Conservation (phyloP, 208 protist species). For the Leishmania mexicana region DNA sequence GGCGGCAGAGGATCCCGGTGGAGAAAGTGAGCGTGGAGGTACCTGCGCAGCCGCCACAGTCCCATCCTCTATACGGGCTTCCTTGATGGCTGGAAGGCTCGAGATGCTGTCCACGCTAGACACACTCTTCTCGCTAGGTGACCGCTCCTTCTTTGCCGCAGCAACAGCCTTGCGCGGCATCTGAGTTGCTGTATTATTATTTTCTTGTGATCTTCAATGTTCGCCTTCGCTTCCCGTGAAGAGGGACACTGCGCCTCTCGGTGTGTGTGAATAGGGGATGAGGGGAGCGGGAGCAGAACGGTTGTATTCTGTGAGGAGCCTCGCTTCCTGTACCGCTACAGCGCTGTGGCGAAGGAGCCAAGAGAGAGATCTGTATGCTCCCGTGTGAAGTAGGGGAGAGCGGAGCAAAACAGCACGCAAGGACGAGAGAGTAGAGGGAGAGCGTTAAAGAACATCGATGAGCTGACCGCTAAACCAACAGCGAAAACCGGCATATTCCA, state of each 20-base stretch:
- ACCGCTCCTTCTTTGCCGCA: conserved; percentile 1
- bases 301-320: too few relatives aligned
- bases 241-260: not conserved
- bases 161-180: conserved; percentile 2
- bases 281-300: not conserved
- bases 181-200: not conserved
- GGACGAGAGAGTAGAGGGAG: not conserved
- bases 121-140: conserved; percentile 26
- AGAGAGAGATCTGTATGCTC: not conserved
- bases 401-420: not conserved
- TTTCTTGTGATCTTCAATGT: not conserved
- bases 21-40: not conserved
- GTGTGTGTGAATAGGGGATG: not conserved
- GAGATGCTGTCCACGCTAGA: conserved; percentile 20
- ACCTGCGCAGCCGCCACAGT: conserved; percentile 5
- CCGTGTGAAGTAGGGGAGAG: not conserved
- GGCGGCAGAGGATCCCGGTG: conserved; percentile 4
- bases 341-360: not conserved
- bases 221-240: not conserved
- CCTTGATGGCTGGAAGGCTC: conserved; percentile 19
- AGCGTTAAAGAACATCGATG: not conserved
- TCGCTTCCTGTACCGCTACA: not conserved
- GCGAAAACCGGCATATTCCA: not conserved
- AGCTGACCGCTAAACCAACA: not conserved
- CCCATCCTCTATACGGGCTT: conserved; percentile 16